These are phyloP conservation scores for Salvia miltiorrhiza DNA, from an alignment of 257 asterid genomes.

Conservation along the genomic window DNA sequence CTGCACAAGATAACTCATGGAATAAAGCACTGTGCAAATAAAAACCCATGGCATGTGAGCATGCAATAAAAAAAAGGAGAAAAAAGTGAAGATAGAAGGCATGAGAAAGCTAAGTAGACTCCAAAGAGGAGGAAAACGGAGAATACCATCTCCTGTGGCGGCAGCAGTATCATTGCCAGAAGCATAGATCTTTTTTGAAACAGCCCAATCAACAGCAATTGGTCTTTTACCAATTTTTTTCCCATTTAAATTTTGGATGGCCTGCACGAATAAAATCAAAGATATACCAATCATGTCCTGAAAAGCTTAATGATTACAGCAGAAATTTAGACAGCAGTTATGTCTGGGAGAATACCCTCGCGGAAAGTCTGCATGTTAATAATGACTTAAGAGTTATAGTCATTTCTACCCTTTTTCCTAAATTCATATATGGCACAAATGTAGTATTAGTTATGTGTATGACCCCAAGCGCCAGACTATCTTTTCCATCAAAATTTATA, in stretches of 20 bases:
- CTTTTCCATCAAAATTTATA: no score
- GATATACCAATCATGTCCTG: background rate
- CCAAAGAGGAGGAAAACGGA: slow-evolving; percentile 21
- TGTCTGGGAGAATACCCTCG: no score
- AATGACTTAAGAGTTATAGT: no score
- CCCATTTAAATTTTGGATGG: slow-evolving; percentile 76
- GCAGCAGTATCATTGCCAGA: slow-evolving; percentile 48
- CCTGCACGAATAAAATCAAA: slow-evolving; percentile 40
- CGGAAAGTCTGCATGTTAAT: no score
- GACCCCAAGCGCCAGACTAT: no score
- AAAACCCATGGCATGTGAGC: background rate
- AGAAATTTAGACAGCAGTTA: no score
- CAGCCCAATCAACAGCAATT: slow-evolving; percentile 96
- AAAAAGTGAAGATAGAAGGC: background rate
- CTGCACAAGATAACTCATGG: background rate
- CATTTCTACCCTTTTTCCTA: no score
- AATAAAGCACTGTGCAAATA: background rate
- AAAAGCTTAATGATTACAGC: no score
- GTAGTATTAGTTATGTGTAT: no score
- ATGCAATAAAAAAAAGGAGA: background rate
- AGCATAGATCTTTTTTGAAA: slow-evolving; percentile 67
- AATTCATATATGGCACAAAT: no score
- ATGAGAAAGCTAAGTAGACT: no score
- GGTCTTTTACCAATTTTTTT: slow-evolving; percentile 65
- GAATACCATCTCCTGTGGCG: slow-evolving; percentile 50